A percentile compares a stretch with the other conserved stretches of the same genome.
Evolutionary conservation across 2,329 filamentous ascomycete species (phyloP).

Genomic region (Penicillium nordicum): DNA sequence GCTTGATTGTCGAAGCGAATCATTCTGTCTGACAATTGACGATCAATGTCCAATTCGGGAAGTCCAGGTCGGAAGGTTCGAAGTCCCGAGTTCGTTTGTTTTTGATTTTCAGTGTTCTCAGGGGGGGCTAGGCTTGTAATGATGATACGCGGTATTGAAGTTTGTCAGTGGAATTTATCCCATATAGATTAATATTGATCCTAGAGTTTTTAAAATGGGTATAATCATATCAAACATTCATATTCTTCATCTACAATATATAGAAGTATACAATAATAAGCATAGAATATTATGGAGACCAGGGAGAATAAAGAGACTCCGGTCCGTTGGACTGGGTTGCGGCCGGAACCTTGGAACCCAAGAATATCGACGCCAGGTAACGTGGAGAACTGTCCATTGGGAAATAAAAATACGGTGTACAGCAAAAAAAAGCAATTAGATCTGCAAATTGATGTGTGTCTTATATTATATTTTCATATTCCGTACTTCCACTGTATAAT

Average conservation of each 20-base stretch:
- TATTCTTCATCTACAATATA: neutral
- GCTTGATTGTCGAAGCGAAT: neutral
- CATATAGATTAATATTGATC: neutral
- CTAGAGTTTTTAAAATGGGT: neutral
- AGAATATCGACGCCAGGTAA: slow-evolving; percentile 11
- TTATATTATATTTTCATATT: too few relatives aligned
- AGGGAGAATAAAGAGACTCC: slow-evolving; percentile 15
- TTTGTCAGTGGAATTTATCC: too few relatives aligned
- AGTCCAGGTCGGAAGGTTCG: neutral
- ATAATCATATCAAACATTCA: neutral
- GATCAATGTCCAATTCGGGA: neutral
- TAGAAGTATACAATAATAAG: neutral
- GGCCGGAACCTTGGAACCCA: slow-evolving; percentile 4
- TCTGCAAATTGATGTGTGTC: too few relatives aligned
- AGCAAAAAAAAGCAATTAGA: too few relatives aligned
- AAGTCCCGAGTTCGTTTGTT: neutral
- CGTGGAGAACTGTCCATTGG: slow-evolving; percentile 6
- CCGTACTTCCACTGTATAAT: too few relatives aligned
- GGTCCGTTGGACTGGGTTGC: slow-evolving; percentile 26
- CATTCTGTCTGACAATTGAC: neutral
- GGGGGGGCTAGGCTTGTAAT: neutral
- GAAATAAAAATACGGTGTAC: neutral
- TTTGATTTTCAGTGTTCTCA: neutral
- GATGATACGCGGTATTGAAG: neutral
- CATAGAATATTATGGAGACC: slow-evolving; percentile 2